Evolutionary conservation across 2,329 filamentous ascomycete genomes (phyloP), one percentile per base, ranked within the genome.

Genomic region (Pestalotiopsis sp.): DNA sequence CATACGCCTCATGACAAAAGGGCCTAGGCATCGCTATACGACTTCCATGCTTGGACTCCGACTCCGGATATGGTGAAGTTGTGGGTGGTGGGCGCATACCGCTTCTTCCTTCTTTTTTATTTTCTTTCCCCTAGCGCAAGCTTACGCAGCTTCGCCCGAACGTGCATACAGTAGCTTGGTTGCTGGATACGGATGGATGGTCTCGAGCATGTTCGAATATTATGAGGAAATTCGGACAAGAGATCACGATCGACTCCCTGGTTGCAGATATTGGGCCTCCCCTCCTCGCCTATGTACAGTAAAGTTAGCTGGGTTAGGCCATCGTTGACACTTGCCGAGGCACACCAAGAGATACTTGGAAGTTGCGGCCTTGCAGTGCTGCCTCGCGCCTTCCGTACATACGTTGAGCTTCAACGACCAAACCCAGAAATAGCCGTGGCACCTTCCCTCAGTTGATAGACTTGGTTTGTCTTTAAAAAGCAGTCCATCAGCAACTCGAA

Each of bases 71-170:
- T 25, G 45, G 45, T 62, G 14, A 36, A 13, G 14, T 62, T 36
- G 59, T 39, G 27, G 45, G n/a, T 64, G 62, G 59, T 39, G 27
- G 45, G n/a, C 49, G 62, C 62, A 64, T 52, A 64, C 62, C 62
- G 41, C 62, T 52, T 64, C 20, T 45, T 52, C 17, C 17, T 52
- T n/a, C 17, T 20, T 52, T 52, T 9, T 52, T n/a, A 17, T n/a
- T 45, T 17, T 45, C 12, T 52, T 52, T 20, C 20, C 17, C 5
- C 5, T 20, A 52, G 20, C 45, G 45, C 45, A 20, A 52, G 45
- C 45, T 52, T 52, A 52, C 45, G 45, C 45, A 31, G 27, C 57
- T 27, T 59, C 31, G 31, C 17, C 27, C 36, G 27, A 7, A 39
- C 31, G 59, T 62, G 27, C 59, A 62, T 62, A 20, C 38, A 14